Evolutionary conservation across 208 protist species (phyloP), one percentile per base, ranked within the genome.

Genomic region (Crithidia mellificae): DNA sequence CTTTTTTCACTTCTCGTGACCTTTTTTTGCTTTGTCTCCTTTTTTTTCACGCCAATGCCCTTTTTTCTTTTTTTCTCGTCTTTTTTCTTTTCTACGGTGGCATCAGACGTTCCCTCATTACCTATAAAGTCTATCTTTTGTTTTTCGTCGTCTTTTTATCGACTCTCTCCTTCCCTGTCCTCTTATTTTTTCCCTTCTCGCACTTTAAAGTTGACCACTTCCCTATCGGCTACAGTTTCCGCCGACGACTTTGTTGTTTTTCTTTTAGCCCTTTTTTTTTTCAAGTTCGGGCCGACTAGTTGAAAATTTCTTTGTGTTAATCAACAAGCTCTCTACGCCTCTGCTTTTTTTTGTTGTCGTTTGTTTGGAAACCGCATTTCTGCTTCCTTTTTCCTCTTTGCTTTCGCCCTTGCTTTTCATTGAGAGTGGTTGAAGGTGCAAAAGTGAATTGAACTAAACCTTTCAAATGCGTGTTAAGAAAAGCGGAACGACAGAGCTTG

Each of bases 11-110:
- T 65, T 22, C 34, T 38, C 7, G 34, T 38, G 34, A 38, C 29
- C 24, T 17, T 25, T 36, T 24, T 44, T 74, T 61, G 0, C n/a
- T 49, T 68, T 49, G 19, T 24, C 41, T 38, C 7, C 2, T 30
- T 59, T 1, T 62, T 51, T 17, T n/a, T 41, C 47, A n/a, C 17
- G 41, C 41, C 41, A 6, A n/a, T 46, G 41, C 17, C 41, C 17
- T 46, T 46, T 46, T 46, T n/a, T 4, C n/a, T 15, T 46, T 6
- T n/a, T 20, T 4, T 46, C 17, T 46, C 14, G 3, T n/a, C n/a
- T 46, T 46, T n/a, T 46, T 51, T 67, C 43, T 66, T 63, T 51
- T 51, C 19, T 62, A 27, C 57, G 44, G 43, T 53, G 25, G 19
- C 44, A 52, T 63, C 43, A 50, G 29, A 39, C 30, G 43, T 63